Evolutionary conservation across 352 stramenopile species (phyloP), one percentile per base, ranked within the genome.

Genomic region (Globisporangium splendens): DNA sequence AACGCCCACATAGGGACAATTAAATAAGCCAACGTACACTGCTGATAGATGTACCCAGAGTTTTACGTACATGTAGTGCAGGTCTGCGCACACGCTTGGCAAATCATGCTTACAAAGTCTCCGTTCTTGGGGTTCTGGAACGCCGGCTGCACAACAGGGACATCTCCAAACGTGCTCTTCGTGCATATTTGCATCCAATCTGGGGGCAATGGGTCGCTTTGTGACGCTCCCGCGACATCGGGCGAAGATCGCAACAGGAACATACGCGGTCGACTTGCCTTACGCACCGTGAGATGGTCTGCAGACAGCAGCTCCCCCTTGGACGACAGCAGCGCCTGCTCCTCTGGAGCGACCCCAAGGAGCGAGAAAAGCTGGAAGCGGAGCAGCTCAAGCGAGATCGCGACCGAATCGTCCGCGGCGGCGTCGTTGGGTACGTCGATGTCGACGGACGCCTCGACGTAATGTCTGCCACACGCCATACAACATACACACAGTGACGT

Each of bases 311-410:
- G 61, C 42, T 78, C 54, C 6, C 77, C 74, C 28, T 28, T 65
- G 3, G 65, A 76, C 8, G 72, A 86, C 17, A 89, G 47, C 41
- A 90, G 63, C 28, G 76, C 59, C 55, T 92, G 82, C 17, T 86
- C 71, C 5, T 87, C 70, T 0, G 78, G 76, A 12, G 75, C 59
- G n/a, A 87, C 50, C 5, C 76, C 79, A 15, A 84, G 17, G 15
- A 92, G 79, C 48, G 82, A 92, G 38, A 92, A 58, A 18, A 92
- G 61, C 53, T 90, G 79, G 50, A 75, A 86, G 63, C 89, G 82
- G 44, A 90, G 58, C 62, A 92, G 53, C 49, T 89, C 79, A 5
- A 86, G 56, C 22, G 66, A 54, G 38, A 91, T 56, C 61, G 20
- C 53, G 64, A 65, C 0, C 46, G 28, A 1, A 28, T 49, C 47